Evolutionary conservation across 306 rosid genomes (phyloP), one percentile per base, ranked within the genome.

Genomic region (Fragaria iinumae): DNA sequence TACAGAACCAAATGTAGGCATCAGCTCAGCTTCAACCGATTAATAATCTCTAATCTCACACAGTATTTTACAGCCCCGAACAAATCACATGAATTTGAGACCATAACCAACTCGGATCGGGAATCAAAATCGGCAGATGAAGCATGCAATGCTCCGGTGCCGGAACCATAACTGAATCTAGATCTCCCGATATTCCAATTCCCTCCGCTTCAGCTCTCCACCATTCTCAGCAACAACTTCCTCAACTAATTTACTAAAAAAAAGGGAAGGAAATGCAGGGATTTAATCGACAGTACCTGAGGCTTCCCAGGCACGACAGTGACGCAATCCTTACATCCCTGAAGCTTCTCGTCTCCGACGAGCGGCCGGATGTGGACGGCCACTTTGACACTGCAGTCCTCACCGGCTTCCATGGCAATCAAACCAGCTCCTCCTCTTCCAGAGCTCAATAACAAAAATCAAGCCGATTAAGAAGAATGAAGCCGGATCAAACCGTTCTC

Each of bases 281-380:
- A 29, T 17, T 6, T 49, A 34, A 56, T 20, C 9, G 45, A 34
- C n/a, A 57, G 63, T 80, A 94, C 98, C 99, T 96, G 99, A 82
- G 98, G 99, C 91, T 96, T 96, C 67, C 93, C 93, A 21, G 88
- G 57, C 74, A 90, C 90, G 79, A 93, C 96, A 73, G 88, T 89
- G 80, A 96, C 98, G 73, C 99, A 96, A 84, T 96, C 99, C 76
- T 96, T 91, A 87, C 99, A 96, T 1, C 99, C 99, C 78, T 91
- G 99, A 72, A 90, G 83, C 80, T 90, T 88, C 91, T 96, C 99
- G 73, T 96, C 98, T 50, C 83, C 82, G 88, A 96, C 89, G 75
- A 96, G 92, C 16, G 99, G 99, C 45, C 99, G 88, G 80, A 91
- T 90, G 80, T 96, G 97, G 44, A 96, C 98, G 69, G 98, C 99